Evolutionary conservation across 495 filamentous ascomycete species (phyloP), one percentile per base, ranked within the genome.

Genomic region (Beverwykella pulmonaria): DNA sequence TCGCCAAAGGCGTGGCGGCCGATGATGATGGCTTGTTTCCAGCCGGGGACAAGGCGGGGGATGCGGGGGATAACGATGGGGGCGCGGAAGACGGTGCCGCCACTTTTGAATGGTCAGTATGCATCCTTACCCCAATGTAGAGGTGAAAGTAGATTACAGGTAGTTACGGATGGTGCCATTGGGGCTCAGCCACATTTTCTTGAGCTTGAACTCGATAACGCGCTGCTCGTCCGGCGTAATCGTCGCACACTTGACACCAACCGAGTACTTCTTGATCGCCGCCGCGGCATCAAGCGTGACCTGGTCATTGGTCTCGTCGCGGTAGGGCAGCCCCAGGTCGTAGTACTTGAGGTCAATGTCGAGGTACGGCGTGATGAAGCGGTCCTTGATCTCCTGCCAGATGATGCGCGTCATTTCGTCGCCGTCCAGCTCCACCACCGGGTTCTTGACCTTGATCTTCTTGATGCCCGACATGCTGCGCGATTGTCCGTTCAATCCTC

Each of bases 391-490:
- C 74, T 92, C 87, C 81, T 97, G 81, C 94, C 94, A 98, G 81
- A 98, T 98, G 72, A 98, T 92, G 73, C 94, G 85, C 64, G 94
- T 98, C 94, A 98, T 98, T 81, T 98, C 94, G 83, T 98, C 94
- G 73, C 94, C 94, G 78, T 98, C 94, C 75, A 98, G 83, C 78
- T 83, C 82, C 78, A 98, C 94, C 74, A 98, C 87, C 63, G 94
- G 94, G 79, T 95, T 98, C 86, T 93, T 89, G 76, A 97, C 93
- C 83, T 94, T 91, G 83, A 97, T 97, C 87, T 96, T 97, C 70
- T 71, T 76, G 59, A 69, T 64, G 25, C 52, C 65, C 27, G 69
- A 52, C 70, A 73, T 73, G 14, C 30, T 73, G 49, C 73, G 73
- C 49, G 39, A 46, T 41, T 29, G n/a, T 4, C 20, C 53, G 32